Percentiles rank a stretch among this genome's conserved stretches.
These are phyloP conservation scores for Fraxinus velutina DNA, from an alignment of 305 asterid species.

Conservation along the genomic window DNA sequence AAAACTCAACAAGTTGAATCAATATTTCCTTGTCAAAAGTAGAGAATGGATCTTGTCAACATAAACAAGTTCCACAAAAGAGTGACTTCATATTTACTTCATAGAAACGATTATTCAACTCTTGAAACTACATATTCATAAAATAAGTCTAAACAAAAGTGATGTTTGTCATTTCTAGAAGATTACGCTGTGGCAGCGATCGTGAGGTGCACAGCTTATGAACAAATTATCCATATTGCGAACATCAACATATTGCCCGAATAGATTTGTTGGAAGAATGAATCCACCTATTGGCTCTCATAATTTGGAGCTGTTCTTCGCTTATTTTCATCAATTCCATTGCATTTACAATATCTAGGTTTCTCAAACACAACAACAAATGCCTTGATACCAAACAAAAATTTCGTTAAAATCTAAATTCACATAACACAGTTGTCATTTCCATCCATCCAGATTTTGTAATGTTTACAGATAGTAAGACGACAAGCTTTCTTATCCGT, in stretches of 20 bases:
- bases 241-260: background rate
- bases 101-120: background rate
- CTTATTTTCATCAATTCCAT: background rate
- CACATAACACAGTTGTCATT: conserved; percentile 10
- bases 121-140: background rate
- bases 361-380: background rate
- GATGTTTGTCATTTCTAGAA: background rate
- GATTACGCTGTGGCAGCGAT: background rate
- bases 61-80: background rate
- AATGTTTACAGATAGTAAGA: background rate
- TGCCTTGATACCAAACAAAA: background rate
- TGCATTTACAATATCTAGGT: background rate
- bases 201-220: background rate
- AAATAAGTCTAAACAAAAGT: background rate
- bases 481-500: background rate
- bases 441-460: background rate
- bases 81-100: background rate
- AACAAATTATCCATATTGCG: background rate
- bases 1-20: background rate
- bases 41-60: background rate
- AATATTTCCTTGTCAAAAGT: background rate
- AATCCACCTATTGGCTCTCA: background rate
- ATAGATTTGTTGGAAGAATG: background rate
- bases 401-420: background rate
- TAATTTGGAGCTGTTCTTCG: background rate